Evolutionary conservation across 345 rosid genomes (phyloP).

Genomic region (Eucalyptus globulus): DNA sequence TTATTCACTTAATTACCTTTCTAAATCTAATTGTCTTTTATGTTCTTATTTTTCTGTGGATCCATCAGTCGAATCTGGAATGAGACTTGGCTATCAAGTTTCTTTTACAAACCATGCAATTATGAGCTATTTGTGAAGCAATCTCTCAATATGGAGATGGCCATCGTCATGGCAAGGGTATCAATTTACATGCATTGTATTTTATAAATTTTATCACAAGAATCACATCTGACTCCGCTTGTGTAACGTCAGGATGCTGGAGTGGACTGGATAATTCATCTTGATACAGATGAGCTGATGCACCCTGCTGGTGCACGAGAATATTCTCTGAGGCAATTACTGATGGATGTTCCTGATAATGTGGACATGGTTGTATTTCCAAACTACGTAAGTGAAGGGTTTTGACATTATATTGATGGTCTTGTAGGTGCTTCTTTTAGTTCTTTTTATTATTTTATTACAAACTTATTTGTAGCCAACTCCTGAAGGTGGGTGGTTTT

Average conservation of each 20-base stretch:
- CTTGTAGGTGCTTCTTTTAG: background rate
- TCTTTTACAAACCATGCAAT: conserved; percentile 96
- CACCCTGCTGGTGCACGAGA: conserved; percentile 92
- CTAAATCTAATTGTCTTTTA: background rate
- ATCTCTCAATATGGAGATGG: conserved; percentile 99
- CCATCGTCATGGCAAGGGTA: conserved; percentile 99
- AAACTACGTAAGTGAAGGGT: conserved; percentile 65
- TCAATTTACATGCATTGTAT: background rate
- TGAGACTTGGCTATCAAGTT: conserved; percentile 91
- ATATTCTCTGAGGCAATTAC: conserved; percentile 75
- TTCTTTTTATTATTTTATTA: background rate
- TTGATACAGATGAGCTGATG: conserved; percentile 87
- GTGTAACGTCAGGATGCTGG: conserved; percentile 53
- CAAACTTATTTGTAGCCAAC: background rate
- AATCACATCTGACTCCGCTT: background rate
- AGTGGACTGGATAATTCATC: conserved; percentile 93
- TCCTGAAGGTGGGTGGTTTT: background rate
- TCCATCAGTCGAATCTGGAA: conserved; percentile 85
- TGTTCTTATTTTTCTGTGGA: background rate
- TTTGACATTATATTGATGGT: background rate
- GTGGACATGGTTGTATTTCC: conserved; percentile 94
- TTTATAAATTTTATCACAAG: background rate
- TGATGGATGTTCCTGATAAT: conserved; percentile 72
- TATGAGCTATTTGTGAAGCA: conserved; percentile 96
- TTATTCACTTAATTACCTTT: background rate